Evolutionary conservation across 2,329 filamentous ascomycete species (phyloP).

Genomic region (Akanthomyces uredinophilus): DNA sequence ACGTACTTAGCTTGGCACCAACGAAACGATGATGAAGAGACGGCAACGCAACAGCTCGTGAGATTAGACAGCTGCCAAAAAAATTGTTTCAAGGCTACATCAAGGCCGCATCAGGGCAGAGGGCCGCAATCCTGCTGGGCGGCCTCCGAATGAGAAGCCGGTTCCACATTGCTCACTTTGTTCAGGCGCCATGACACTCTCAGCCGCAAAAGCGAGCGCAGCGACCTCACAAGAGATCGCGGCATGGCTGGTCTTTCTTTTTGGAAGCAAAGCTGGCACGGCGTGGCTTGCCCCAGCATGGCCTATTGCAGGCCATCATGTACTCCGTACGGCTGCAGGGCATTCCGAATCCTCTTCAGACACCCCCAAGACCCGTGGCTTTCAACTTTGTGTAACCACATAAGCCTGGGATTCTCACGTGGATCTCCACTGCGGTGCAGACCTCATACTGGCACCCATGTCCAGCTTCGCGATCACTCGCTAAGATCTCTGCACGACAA

Average conservation of each 20-base stretch:
- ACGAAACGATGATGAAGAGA: background rate
- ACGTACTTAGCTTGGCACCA: background rate
- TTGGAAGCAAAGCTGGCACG: background rate
- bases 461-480: background rate
- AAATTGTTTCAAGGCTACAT: too few species aligned
- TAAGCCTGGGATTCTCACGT: conserved; percentile 8
- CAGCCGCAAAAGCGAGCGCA: background rate
- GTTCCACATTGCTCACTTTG: background rate
- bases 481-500: conserved; percentile 8
- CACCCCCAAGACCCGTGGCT: background rate
- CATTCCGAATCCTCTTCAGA: conserved; percentile 2
- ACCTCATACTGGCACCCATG: conserved; percentile 1
- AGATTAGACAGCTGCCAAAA: background rate
- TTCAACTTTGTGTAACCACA: conserved; percentile 11
- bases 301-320: background rate
- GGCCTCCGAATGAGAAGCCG: background rate
- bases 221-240: background rate
- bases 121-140: background rate
- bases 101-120: background rate
- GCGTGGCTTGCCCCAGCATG: background rate
- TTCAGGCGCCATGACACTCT: background rate
- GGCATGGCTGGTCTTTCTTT: background rate
- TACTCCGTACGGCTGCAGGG: background rate
- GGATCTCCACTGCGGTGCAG: conserved; percentile 10
- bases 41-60: background rate